Base-by-base conservation (phyloP, 129 eudicot species). In the Flaveria ramosissima region DNA sequence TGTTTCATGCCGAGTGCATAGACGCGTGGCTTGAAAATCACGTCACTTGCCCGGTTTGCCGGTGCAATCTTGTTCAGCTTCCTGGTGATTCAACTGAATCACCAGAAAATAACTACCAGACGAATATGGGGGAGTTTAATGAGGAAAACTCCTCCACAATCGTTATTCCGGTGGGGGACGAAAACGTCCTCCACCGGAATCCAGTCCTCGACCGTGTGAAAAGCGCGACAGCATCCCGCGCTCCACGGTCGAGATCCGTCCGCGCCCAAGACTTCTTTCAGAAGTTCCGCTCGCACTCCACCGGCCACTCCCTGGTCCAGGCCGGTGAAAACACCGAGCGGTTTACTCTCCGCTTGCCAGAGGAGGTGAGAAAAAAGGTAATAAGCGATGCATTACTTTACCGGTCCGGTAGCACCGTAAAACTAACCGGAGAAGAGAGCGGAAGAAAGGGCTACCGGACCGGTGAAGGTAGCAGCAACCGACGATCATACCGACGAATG, bases 221-320 rank as follows among this genome's bases (percentile, higher is more conserved):
- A 36, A 85, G 87, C 27, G 50, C 41, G 6, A 36, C 41, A 36
- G 7, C 41, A 36, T 36, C 74, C 12, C 76, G 72, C 16, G 48
- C 92, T 3, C 88, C 85, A 1, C 78, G 89, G 13, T 70, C 88
- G 3, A 61, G 72, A 24, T 86, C 94, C 0, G 84, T 87, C 0
- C 85, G 83, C 56, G 62, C 77, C 30, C 70, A 85, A 11, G 78
- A 32, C 47, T 23, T 79, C 15, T 79, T 88, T 2, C 82, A 81
- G 32, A 90, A 80, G 81, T 88, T 91, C 51, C 19, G 97, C 51
- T 90, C 97, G 16, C 92, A 89, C 46, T 89, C 98, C 12, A 91
- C 98, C 20, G 98, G 98, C 1, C 97, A 93, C 66, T 84, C 91
- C 3, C 27, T 88, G 75, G 89, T 93, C 57, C 88, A 79, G 7